Percentiles rank a stretch among this genome's conserved stretches.
Conservation (phyloP, 1,139 yeast species). For the Lodderomyces beijingensis region DNA sequence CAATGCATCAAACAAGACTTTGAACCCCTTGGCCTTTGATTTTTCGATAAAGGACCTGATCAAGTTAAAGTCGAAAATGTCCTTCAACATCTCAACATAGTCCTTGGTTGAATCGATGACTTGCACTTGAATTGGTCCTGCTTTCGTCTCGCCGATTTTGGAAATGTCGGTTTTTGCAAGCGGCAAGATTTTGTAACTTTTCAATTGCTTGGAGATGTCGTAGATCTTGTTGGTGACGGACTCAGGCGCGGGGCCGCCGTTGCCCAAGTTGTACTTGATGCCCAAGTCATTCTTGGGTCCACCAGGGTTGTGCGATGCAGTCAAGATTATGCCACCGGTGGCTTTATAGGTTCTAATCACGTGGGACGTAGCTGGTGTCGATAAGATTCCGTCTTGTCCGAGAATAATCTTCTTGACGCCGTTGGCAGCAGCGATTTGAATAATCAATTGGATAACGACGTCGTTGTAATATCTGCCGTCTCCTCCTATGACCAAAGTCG, state of each 20-base stretch:
- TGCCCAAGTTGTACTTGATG: conserved; percentile 88
- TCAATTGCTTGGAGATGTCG: conserved; percentile 59
- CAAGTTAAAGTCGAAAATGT: conserved; percentile 81
- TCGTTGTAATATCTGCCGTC: conserved; percentile 94
- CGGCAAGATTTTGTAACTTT: conserved; percentile 53
- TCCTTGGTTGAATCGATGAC: conserved; percentile 78
- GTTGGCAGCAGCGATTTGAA: conserved; percentile 83
- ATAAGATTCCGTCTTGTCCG: conserved; percentile 83
- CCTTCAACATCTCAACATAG: conserved; percentile 74
- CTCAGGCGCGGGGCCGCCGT: conserved; percentile 99
- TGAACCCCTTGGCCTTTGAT: conserved; percentile 50
- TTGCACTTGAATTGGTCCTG: conserved; percentile 62
- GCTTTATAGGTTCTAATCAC: conserved; percentile 72
- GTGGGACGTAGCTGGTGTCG: conserved; percentile 96
- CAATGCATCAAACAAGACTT: conserved; percentile 80
- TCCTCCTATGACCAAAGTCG: conserved; percentile 90
- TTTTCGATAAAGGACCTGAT: conserved; percentile 65
- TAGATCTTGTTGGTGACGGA: conserved; percentile 83
- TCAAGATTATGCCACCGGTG: conserved; percentile 93
- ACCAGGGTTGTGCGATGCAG: conserved; percentile 99
- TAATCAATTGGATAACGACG: conserved; percentile 74
- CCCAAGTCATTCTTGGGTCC: conserved; percentile 93
- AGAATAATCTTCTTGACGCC: conserved; percentile 81
- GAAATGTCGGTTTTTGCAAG: conserved; percentile 60
- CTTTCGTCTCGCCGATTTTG: conserved; percentile 50